Evolutionary conservation across 176 grass and related monocot species (phyloP), one percentile per base, ranked within the genome.

Genomic region (Aegilops umbellulata): DNA sequence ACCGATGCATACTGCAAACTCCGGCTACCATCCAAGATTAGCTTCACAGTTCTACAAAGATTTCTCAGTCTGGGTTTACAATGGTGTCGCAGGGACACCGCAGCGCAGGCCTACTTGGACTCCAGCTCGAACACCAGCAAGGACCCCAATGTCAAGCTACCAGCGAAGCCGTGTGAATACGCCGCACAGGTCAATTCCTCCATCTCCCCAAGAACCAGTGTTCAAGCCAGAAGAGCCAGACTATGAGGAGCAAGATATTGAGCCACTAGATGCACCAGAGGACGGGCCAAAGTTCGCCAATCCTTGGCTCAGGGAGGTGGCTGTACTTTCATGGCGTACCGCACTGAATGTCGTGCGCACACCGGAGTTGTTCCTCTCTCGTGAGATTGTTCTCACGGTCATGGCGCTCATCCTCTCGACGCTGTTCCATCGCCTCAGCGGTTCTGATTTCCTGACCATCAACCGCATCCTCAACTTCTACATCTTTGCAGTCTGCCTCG

Each of bases 391-490:
- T 26, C 86, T 98, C 66, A 89, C 92, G 3, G 86, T 94, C 36
- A 95, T 93, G 86, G 93, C 85, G 22, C 73, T 92, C 26, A 89
- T 98, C 38, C 90, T 84, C 30, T 90, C 90, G 1, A 94, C 96
- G 0, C 51, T 98, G 19, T 98, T 95, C 65, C 89, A 85, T 79
- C 82, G 69, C 35, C 90, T 98, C 44, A 68, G 81, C 3, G 78
- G 11, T 58, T 60, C 65, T 7, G 85, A 77, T 44, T 81, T 61
- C 38, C 38, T 72, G 10, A 93, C 91, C 10, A 88, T 85, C 29
- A 95, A 94, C 71, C 91, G 90, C 41, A 20, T 94, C 34, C 90
- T 95, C 32, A 92, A 90, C 82, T 95, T 98, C 92, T 98, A 94
- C 82, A 90, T 90, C 34, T 80, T 94, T 51, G 74, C 96, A 1